Percentiles rank a stretch among this genome's conserved stretches.
phyloP scores from a whole-genome alignment of 306 rosid species.

The Hippophae rhamnoides region DNA sequence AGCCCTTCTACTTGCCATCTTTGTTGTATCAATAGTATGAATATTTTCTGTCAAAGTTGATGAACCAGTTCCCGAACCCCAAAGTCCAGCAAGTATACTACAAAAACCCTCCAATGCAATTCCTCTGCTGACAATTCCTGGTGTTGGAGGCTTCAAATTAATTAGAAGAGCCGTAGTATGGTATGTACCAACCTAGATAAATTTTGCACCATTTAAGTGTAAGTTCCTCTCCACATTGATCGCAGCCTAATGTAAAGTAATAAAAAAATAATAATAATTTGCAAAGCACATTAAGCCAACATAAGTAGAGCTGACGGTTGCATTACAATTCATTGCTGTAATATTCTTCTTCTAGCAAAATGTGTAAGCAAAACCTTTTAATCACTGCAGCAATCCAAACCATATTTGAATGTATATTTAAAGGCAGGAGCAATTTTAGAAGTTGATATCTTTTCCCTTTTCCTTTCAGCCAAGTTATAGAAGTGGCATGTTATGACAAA shows the following conservation, averaged over 20 bases:
- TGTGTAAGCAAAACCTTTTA: background rate
- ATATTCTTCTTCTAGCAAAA: too few species aligned
- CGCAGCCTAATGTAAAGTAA: background rate
- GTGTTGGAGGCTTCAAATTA: constrained; percentile 57
- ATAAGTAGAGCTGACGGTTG: too few species aligned
- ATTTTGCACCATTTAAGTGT: constrained; percentile 8
- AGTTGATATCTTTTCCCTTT: background rate
- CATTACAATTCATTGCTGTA: too few species aligned
- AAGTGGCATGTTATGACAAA: background rate
- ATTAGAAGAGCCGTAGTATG: constrained; percentile 44
- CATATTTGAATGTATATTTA: background rate
- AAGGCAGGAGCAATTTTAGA: background rate
- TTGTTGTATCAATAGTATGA: constrained; percentile 62
- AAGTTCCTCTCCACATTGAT: constrained; percentile 10
- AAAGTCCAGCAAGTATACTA: constrained; percentile 78
- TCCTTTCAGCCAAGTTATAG: background rate
- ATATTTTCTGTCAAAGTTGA: constrained; percentile 88
- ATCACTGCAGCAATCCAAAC: constrained; percentile 4
- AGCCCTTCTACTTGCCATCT: constrained; percentile 73
- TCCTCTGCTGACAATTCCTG: constrained; percentile 87
- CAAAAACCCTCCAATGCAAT: constrained; percentile 95
- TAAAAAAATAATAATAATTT: background rate
- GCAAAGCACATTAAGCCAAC: too few species aligned
- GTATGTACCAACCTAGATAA: constrained; percentile 71
- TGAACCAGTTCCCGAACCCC: constrained; percentile 94